Evolutionary conservation across 768 basidiomycete species (phyloP), one percentile per base, ranked within the genome.

Genomic region (Grammothele lineata): DNA sequence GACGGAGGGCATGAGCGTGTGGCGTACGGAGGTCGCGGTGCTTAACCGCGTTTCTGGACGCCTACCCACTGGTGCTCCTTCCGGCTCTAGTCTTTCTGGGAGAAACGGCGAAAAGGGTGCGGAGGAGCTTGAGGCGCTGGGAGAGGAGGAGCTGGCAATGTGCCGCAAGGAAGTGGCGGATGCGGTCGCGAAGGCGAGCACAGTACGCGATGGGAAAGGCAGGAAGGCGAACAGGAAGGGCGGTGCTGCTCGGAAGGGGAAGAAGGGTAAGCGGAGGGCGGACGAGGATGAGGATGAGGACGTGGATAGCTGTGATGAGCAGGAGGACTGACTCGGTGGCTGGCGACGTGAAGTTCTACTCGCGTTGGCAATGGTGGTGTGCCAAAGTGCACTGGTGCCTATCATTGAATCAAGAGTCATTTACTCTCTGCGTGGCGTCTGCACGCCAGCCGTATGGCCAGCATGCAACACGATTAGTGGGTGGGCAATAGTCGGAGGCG

Each of bases 1-100:
- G 24, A 42, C 45, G n/a, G 56, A 47, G 46, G 67, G 72, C 15
- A 75, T 75, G 19, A 78, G 76, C 11, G 76, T 86, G 1, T 92
- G 89, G 87, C 72, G 71, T n/a, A 70, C 70, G 43, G 91, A 94
- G 61, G 83, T 91, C 30, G 69, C 72, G 10, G 70, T 84, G 11
- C 67, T 90, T 15, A 75, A 84, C 41, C 54, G 56, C 18, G 50
- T 83, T 11, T 43, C 48, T 8, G 48, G 14, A 66, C 71, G 5
- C 61, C 58, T 5, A 9, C 52, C 32, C 21, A n/a, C n/a, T n/a
- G 11, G 18, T 24, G 17, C n/a, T 19, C 18, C 14, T 37, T 9
- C 3, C 12, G 15, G 19, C 4, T n/a, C n/a, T n/a, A n/a, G n/a
- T n/a, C n/a, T n/a, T n/a, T n/a, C n/a, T n/a, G n/a, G n/a, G n/a